Conservation (phyloP, 2,329 filamentous ascomycete species). For the Magnaporthales sp. region DNA sequence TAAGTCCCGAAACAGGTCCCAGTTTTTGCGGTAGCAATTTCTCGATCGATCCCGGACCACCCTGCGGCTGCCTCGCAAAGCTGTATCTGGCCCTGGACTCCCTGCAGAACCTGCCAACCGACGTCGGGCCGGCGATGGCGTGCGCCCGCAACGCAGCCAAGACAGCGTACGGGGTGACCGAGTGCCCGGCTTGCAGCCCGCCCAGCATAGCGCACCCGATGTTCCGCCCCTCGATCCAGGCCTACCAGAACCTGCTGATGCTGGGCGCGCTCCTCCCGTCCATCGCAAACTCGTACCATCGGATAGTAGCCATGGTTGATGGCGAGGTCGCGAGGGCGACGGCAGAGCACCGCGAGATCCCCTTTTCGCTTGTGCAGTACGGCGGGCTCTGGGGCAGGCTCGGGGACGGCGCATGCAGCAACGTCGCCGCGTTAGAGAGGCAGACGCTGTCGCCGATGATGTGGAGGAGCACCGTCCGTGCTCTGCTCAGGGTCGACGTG, state of each 20-base stretch:
- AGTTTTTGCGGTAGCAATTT: not conserved
- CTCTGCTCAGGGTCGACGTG: conserved; percentile 46
- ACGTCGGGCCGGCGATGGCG: conserved; percentile 36
- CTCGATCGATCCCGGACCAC: conserved; percentile 3
- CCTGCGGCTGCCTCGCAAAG: conserved; percentile 38
- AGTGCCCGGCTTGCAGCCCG: conserved; percentile 40
- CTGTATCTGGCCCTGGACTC: conserved; percentile 43
- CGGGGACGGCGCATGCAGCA: conserved; percentile 9
- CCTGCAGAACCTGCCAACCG: conserved; percentile 35
- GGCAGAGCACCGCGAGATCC: conserved; percentile 29
- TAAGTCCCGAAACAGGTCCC: not conserved
- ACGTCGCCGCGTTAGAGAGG: conserved; percentile 29
- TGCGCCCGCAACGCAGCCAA: conserved; percentile 38
- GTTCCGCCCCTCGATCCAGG: conserved; percentile 32
- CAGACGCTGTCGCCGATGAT: conserved; percentile 25
- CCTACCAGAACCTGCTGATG: conserved; percentile 51
- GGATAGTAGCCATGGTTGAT: conserved; percentile 46
- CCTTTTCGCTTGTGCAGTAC: conserved; percentile 35
- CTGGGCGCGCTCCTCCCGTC: conserved; percentile 49
- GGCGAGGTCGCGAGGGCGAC: conserved; percentile 35
- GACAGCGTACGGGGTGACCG: conserved; percentile 40
- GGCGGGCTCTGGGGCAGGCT: conserved; percentile 39
- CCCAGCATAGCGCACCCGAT: conserved; percentile 24
- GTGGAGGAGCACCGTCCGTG: conserved; percentile 46
- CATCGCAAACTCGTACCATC: conserved; percentile 47